Conservation (phyloP, 768 basidiomycete genomes). For the Auricularia sp. region DNA sequence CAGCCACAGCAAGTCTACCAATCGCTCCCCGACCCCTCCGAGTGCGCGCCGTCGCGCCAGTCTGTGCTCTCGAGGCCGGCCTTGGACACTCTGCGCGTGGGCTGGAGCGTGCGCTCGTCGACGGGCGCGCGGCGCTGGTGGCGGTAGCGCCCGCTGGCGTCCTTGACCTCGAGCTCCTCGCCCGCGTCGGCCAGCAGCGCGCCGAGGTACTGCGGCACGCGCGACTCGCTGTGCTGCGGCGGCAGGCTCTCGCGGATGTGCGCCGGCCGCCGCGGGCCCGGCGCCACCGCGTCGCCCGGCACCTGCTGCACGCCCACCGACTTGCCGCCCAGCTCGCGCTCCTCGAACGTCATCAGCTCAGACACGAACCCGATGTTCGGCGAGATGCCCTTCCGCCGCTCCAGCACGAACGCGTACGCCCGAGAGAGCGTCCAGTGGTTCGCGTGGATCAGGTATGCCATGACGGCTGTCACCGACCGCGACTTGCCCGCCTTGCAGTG, state of each 20-base stretch:
- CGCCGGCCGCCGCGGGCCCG: conserved; percentile 35
- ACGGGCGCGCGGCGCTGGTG: too few species aligned
- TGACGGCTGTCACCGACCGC: conserved; percentile 90
- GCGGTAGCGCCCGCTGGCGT: too few species aligned
- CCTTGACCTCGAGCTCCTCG: conserved; percentile 40
- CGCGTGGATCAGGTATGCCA: conserved; percentile 94
- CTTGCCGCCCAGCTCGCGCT: conserved; percentile 75
- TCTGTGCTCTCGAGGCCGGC: too few species aligned
- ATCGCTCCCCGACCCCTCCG: neutral
- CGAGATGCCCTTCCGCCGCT: conserved; percentile 82
- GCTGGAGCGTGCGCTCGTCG: too few species aligned
- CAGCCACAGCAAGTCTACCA: too few species aligned
- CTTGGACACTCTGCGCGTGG: too few species aligned
- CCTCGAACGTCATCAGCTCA: conserved; percentile 94
- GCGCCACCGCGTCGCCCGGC: conserved; percentile 6
- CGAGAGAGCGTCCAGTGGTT: conserved; percentile 92
- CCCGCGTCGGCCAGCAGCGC: conserved; percentile 52
- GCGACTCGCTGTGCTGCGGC: conserved; percentile 25
- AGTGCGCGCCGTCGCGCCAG: neutral
- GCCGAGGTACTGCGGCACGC: conserved; percentile 19
- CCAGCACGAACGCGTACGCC: conserved; percentile 86
- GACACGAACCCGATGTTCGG: conserved; percentile 98
- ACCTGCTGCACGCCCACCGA: conserved; percentile 43
- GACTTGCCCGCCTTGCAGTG: conserved; percentile 97
- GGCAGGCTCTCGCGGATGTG: conserved; percentile 69